Conservation (phyloP, 805 yeast genomes). For the Myxozyma udenii region DNA sequence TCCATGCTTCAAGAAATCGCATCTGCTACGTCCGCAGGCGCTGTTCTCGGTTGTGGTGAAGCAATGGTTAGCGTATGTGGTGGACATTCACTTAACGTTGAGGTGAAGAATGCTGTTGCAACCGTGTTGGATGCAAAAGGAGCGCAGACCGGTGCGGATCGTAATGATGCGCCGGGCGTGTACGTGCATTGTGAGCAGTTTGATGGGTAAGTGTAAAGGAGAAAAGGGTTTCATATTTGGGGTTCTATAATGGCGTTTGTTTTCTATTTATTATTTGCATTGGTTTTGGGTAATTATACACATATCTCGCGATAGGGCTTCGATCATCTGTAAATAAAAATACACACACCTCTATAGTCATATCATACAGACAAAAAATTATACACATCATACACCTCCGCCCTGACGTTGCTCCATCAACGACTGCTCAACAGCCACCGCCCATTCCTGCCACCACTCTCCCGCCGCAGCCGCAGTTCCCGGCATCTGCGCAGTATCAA, state of each 20-base stretch:
- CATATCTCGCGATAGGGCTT: no score
- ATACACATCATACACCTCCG: no score
- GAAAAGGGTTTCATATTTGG: no score
- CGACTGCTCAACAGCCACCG: slow-evolving; percentile 14
- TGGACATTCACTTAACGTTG: slow-evolving; percentile 13
- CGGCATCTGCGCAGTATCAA: neutral
- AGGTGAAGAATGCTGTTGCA: slow-evolving; percentile 22
- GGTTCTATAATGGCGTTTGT: no score
- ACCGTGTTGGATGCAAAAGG: slow-evolving; percentile 27
- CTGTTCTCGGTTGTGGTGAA: slow-evolving; percentile 29
- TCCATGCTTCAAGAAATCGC: neutral
- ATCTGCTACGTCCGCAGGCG: slow-evolving; percentile 6
- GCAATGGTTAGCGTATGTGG: slow-evolving; percentile 31
- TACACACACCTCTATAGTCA: no score
- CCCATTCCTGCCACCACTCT: slow-evolving; percentile 30
- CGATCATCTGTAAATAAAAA: no score
- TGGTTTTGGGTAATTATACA: no score
- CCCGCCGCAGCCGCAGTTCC: slow-evolving; percentile 5
- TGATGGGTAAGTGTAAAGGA: slow-evolving; percentile 4
- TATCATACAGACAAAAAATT: no score
- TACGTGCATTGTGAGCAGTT: slow-evolving; percentile 30
- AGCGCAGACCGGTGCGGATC: slow-evolving; percentile 27
- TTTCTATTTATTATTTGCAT: no score
- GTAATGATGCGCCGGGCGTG: slow-evolving; percentile 27
- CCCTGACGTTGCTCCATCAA: neutral